A percentile compares a stretch with the other conserved stretches of the same genome.
Evolutionary conservation across 495 filamentous ascomycete genomes (phyloP).

Genomic region (Neurospora sp.): DNA sequence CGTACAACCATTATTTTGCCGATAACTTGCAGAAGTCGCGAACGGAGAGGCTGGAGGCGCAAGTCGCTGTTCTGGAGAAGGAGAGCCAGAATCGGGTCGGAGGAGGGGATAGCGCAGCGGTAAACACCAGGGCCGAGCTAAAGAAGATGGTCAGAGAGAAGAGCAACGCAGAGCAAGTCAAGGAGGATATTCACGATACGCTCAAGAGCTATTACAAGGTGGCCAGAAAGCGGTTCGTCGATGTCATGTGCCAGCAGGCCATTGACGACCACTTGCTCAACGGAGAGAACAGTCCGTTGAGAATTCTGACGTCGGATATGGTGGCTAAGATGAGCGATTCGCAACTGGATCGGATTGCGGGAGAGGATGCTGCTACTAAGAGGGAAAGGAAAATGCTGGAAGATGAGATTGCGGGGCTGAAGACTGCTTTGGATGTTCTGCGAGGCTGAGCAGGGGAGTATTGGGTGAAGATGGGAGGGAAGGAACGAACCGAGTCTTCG

Average conservation of each 20-base stretch:
- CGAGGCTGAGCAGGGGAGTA: background rate
- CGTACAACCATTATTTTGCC: constrained; percentile 45
- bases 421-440: constrained; percentile 17
- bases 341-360: constrained; percentile 27
- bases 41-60: constrained; percentile 11
- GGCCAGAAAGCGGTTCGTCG: constrained; percentile 45
- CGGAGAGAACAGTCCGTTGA: constrained; percentile 20
- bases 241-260: constrained; percentile 37
- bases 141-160: constrained; percentile 19
- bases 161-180: constrained; percentile 36
- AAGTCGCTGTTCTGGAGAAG: constrained; percentile 5
- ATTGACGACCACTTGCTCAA: constrained; percentile 25
- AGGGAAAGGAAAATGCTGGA: constrained; percentile 14
- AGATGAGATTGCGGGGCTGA: constrained; percentile 17
- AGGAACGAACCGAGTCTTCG: background rate
- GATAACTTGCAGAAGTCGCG: constrained; percentile 35
- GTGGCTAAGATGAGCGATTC: constrained; percentile 17
- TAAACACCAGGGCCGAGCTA: background rate
- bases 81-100: background rate
- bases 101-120: background rate
- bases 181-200: constrained; percentile 47
- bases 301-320: constrained; percentile 16
- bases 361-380: constrained; percentile 18
- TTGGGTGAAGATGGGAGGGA: background rate
- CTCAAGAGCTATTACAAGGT: constrained; percentile 53